A percentile compares a stretch with the other conserved stretches of the same genome.
Evolutionary conservation across 306 rosid genomes (phyloP).

Genomic region (Cicer arietinum): DNA sequence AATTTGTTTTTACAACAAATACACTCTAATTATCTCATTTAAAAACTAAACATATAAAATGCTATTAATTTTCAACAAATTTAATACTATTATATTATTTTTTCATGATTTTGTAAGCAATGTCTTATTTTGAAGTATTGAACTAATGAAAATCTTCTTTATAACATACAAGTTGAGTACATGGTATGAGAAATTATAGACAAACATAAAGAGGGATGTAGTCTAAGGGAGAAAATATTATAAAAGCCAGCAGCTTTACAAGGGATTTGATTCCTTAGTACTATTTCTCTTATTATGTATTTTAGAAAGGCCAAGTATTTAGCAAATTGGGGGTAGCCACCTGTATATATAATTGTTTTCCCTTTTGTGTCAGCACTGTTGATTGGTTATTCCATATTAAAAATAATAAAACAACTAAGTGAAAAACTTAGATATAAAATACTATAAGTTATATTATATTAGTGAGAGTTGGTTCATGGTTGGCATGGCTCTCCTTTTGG

Average conservation of each 20-base stretch:
- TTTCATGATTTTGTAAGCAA: too few species aligned
- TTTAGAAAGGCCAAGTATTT: conserved; percentile 40
- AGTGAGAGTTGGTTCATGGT: conserved; percentile 63
- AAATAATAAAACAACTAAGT: neutral
- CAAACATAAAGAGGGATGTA: conserved; percentile 40
- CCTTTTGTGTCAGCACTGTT: conserved; percentile 33
- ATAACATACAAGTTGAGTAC: conserved; percentile 36
- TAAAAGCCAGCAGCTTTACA: conserved; percentile 50
- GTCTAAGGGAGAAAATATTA: conserved; percentile 55
- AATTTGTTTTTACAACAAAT: too few species aligned
- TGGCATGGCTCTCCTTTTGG: conserved; percentile 75
- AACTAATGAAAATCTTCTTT: conserved; percentile 18
- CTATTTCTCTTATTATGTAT: conserved; percentile 33
- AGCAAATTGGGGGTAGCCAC: conserved; percentile 48
- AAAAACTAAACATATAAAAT: too few species aligned
- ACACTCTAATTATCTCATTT: too few species aligned
- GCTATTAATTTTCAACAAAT: too few species aligned
- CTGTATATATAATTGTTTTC: conserved; percentile 43
- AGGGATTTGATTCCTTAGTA: conserved; percentile 62
- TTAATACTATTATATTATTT: too few species aligned
- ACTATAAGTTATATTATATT: conserved; percentile 20
- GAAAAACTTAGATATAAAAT: conserved; percentile 22
- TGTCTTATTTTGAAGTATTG: too few species aligned
- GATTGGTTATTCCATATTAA: conserved; percentile 46
- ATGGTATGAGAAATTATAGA: conserved; percentile 49